Evolutionary conservation across 306 rosid genomes (phyloP).

Genomic region (Rosa persica): DNA sequence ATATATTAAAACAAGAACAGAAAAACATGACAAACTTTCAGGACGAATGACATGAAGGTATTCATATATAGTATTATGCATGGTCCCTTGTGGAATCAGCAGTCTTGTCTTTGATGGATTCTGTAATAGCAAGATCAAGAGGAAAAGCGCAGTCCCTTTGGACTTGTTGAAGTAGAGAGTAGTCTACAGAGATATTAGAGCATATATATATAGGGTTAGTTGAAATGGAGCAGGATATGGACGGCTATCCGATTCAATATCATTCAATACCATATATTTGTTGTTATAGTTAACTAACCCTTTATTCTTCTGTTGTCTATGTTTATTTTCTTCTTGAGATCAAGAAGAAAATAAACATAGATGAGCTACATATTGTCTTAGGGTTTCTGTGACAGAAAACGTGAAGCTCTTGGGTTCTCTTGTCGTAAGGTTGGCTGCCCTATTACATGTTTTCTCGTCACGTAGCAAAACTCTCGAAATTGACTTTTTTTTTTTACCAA

Average conservation of each 20-base stretch:
- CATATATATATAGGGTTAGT: slow-evolving; percentile 1
- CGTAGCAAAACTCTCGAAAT: no score
- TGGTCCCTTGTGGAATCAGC: slow-evolving; percentile 3
- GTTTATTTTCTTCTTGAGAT: background rate
- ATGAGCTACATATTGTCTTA: background rate
- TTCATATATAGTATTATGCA: background rate
- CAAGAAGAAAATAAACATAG: background rate
- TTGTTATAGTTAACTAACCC: background rate
- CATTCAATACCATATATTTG: background rate
- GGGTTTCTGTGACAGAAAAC: background rate
- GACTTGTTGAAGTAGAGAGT: background rate
- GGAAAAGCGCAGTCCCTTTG: background rate
- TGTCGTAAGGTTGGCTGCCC: background rate
- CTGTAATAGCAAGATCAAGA: background rate
- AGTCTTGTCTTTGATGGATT: background rate
- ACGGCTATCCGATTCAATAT: slow-evolving; percentile 6
- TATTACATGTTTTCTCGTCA: background rate
- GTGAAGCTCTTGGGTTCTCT: background rate
- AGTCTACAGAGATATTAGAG: background rate
- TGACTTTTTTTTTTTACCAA: no score
- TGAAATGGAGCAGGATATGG: slow-evolving; percentile 15
- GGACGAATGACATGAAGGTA: background rate
- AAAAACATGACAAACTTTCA: background rate
- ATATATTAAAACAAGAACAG: background rate
- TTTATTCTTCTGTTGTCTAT: background rate